Evolutionary conservation across 441 rosid species (phyloP).

Genomic region (Omphalea diandra): DNA sequence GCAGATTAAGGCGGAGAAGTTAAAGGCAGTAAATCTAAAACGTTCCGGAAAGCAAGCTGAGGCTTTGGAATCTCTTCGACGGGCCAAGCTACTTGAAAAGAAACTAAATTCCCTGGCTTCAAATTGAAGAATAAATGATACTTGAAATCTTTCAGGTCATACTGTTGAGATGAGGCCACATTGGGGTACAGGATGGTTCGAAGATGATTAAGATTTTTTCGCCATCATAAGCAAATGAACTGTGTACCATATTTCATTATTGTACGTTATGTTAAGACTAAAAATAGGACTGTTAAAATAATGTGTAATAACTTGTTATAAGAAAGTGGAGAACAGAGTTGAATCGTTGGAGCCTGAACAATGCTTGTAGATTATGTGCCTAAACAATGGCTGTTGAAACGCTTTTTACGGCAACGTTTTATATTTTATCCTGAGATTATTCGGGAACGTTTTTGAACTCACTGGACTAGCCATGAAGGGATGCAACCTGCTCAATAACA

Average conservation of each 20-base stretch:
- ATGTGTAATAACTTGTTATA: too few relatives aligned
- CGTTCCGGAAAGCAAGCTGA: constrained; percentile 89
- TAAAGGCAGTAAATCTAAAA: constrained; percentile 79
- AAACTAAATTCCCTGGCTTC: constrained; percentile 53
- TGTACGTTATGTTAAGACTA: background rate
- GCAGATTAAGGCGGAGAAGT: constrained; percentile 73
- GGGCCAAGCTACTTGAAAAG: constrained; percentile 71
- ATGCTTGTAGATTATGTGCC: too few relatives aligned
- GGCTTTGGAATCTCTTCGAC: constrained; percentile 85
- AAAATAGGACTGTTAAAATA: background rate
- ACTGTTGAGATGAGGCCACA: background rate
- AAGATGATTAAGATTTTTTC: background rate
- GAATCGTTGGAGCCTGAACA: too few relatives aligned
- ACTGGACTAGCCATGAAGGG: too few relatives aligned
- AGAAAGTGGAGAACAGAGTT: too few relatives aligned
- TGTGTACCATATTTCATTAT: background rate
- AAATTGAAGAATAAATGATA: constrained; percentile 16
- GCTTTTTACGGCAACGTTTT: too few relatives aligned
- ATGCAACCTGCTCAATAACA: too few relatives aligned
- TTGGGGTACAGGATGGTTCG: constrained; percentile 9
- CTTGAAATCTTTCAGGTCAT: background rate
- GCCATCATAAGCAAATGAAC: background rate
- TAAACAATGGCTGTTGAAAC: too few relatives aligned
- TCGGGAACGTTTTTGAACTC: too few relatives aligned
- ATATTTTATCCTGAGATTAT: too few relatives aligned